Base-by-base conservation (phyloP, 805 yeast species). In the Yarrowia deformans region DNA sequence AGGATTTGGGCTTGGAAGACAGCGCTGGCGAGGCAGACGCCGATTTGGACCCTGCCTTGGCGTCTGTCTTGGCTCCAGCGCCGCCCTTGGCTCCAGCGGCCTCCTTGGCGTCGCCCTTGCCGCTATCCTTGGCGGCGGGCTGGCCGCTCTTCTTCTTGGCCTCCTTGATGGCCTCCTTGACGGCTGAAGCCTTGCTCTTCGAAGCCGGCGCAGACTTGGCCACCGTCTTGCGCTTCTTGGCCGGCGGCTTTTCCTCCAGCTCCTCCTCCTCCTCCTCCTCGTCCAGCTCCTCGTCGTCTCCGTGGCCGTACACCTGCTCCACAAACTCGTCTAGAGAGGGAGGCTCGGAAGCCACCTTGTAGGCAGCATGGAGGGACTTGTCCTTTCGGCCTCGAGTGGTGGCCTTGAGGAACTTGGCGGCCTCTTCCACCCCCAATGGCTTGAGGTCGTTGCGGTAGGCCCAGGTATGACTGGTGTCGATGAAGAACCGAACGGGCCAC, bases 401-500 rank as follows among this genome's bases (percentile, higher is more conserved):
- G 29, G 72, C 73, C 37, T 60, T 60, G 69, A 85, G 75, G 71
- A 79, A 82, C 18, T 73, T 74, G 46, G 80, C 77, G 56, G 88
- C 86, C 7, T 75, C 79, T 2, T 81, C 85, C 1, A 71, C 71
- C 1, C 79, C 72, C 67, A 90, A 79, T 1, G 77, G 73, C 71
- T 84, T 83, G 45, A 90, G 74, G 71, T 89, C 93, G 40, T 79
- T 75, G 5, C 77, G 73, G 35, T 83, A 80, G 48, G 87, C 86
- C 93, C 93, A 89, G 73, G 86, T 86, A 74, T 87, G 89, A 16
- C 89, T 88, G 74, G 87, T 90, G 75, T 90, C 94, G 73, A 85
- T 85, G 75, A 89, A 87, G 76, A 90, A 89, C 70, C 90, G 82
- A 16, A 90, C 92, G 73, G 78, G 90, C 85, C 75, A 82, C 12